Percentiles rank a stretch among this genome's conserved stretches.
Conservation (phyloP, 2,329 filamentous ascomycete genomes). For the Raffaelea albimanens region DNA sequence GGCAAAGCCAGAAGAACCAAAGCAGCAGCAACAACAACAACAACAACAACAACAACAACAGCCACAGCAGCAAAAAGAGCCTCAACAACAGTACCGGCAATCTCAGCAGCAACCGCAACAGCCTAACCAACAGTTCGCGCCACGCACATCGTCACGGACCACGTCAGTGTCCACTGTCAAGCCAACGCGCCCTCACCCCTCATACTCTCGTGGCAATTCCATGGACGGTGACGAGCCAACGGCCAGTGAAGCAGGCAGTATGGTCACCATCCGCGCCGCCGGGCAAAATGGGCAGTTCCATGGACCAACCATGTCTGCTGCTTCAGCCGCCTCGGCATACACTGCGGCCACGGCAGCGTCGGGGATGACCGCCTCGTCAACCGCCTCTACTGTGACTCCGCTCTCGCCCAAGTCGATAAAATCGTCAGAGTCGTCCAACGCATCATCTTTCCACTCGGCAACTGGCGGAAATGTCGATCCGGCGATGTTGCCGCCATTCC, state of each 20-base stretch:
- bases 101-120: background rate
- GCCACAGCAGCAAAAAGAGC: background rate
- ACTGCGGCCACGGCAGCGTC: too few relatives aligned
- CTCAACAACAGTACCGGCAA: background rate
- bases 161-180: background rate
- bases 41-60: background rate
- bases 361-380: too few relatives aligned
- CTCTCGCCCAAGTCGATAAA: background rate
- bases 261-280: conserved; percentile 4
- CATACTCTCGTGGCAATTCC: background rate
- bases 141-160: conserved; percentile 22
- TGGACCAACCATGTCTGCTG: too few relatives aligned
- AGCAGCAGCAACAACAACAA: background rate
- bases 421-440: background rate
- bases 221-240: background rate
- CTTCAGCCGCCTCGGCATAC: too few relatives aligned
- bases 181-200: background rate
- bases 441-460: background rate
- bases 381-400: too few relatives aligned
- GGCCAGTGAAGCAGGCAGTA: conserved; percentile 8
- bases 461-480: conserved; percentile 6
- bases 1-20: background rate
- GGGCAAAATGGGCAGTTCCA: too few relatives aligned
- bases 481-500: conserved; percentile 16
- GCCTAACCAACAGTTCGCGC: conserved; percentile 18